Percentiles rank a stretch among this genome's conserved stretches.
phyloP scores from a whole-genome alignment of 805 yeast species.

The Candida ficus region DNA sequence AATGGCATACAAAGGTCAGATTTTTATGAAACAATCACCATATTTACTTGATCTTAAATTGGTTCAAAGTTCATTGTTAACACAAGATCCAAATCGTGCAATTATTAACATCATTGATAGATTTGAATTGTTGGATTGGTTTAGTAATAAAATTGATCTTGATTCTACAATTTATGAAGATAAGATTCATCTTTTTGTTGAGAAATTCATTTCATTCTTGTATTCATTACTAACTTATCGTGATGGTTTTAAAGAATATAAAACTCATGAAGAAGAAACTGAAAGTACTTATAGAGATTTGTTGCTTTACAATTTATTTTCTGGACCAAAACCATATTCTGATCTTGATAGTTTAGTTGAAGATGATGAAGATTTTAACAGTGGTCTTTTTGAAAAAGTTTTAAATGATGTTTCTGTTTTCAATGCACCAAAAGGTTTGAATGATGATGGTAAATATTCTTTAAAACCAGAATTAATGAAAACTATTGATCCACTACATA shows the following conservation, averaged over 20 bases:
- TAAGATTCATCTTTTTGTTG: slow-evolving; percentile 56
- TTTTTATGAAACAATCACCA: slow-evolving; percentile 43
- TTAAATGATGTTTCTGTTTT: slow-evolving; percentile 57
- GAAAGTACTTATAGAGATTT: slow-evolving; percentile 31
- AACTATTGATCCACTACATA: slow-evolving; percentile 53
- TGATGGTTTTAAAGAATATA: slow-evolving; percentile 44
- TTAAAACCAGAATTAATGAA: slow-evolving; percentile 43
- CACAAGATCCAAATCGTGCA: slow-evolving; percentile 47
- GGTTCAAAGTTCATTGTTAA: slow-evolving; percentile 55
- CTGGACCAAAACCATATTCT: slow-evolving; percentile 51
- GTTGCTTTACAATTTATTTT: slow-evolving; percentile 46
- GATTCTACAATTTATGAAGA: slow-evolving; percentile 43
- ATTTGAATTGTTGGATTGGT: slow-evolving; percentile 56
- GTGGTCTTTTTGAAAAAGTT: slow-evolving; percentile 47
- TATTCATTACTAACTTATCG: slow-evolving; percentile 71
- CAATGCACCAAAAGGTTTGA: slow-evolving; percentile 60
- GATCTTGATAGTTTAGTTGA: slow-evolving; percentile 34
- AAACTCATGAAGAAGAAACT: slow-evolving; percentile 25
- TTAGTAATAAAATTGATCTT: slow-evolving; percentile 27
- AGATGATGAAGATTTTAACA: slow-evolving; percentile 37
- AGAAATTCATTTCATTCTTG: slow-evolving; percentile 70
- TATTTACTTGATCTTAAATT: slow-evolving; percentile 72
- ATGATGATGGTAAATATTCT: slow-evolving; percentile 63
- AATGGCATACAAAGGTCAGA: slow-evolving; percentile 38
- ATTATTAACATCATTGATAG: slow-evolving; percentile 50